phyloP scores from a whole-genome alignment of 2,329 filamentous ascomycete genomes.

The Leptographium radiaticola region DNA sequence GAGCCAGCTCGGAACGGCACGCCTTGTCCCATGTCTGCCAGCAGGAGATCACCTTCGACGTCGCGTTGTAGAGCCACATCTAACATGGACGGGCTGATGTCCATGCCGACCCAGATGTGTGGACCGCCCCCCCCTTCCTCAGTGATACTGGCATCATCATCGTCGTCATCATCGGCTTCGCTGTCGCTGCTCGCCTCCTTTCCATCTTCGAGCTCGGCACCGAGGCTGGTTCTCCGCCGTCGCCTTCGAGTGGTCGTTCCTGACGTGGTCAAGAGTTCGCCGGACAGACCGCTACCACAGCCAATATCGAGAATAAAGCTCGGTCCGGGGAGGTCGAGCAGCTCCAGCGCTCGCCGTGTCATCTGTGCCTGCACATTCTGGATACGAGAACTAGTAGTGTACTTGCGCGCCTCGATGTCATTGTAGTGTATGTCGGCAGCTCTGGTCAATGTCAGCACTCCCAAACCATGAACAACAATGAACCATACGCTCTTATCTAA shows the following conservation, averaged over 20 bases:
- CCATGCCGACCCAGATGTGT: slow-evolving; percentile 96
- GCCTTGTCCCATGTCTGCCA: slow-evolving; percentile 91
- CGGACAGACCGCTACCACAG: slow-evolving; percentile 86
- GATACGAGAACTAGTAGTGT: slow-evolving; percentile 91
- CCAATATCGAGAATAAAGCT: slow-evolving; percentile 93
- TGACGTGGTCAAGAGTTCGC: slow-evolving; percentile 65
- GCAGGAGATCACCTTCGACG: slow-evolving; percentile 83
- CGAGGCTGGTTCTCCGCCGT: neutral
- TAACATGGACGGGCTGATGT: slow-evolving; percentile 93
- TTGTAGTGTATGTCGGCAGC: slow-evolving; percentile 97
- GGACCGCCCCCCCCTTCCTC: slow-evolving; percentile 61
- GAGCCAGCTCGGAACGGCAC: slow-evolving; percentile 84
- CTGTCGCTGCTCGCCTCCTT: neutral
- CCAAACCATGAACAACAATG: neutral
- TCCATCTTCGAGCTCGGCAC: neutral
- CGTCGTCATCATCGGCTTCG: neutral
- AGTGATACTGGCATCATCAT: slow-evolving; percentile 26
- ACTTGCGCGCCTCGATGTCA: slow-evolving; percentile 89
- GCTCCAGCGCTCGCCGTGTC: slow-evolving; percentile 84
- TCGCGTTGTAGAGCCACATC: slow-evolving; percentile 84
- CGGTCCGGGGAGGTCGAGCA: slow-evolving; percentile 66
- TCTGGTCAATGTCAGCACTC: slow-evolving; percentile 20
- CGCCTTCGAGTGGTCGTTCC: slow-evolving; percentile 7
- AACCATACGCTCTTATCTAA: neutral
- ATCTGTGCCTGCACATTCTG: slow-evolving; percentile 90